phyloP scores from a whole-genome alignment of 2,329 filamentous ascomycete species.

The Neofusicoccum parvum region DNA sequence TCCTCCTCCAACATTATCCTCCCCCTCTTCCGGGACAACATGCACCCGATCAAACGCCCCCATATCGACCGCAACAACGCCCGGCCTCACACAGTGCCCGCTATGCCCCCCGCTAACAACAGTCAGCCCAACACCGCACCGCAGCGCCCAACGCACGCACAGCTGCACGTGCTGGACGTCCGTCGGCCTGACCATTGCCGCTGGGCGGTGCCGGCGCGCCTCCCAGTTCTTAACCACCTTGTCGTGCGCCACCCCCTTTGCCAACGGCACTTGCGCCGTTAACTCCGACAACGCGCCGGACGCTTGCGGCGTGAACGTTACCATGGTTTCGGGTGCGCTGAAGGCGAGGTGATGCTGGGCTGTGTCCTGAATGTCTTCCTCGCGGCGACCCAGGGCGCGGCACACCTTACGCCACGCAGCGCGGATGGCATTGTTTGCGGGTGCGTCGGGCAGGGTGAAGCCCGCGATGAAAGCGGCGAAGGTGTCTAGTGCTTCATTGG shows the following conservation, averaged over 20 bases:
- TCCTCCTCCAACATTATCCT: too few species aligned
- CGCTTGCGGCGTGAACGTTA: slow-evolving; percentile 52
- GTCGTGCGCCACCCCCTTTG: slow-evolving; percentile 25
- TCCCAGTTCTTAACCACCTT: slow-evolving; percentile 55
- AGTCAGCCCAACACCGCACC: slow-evolving; percentile 49
- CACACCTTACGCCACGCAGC: slow-evolving; percentile 56
- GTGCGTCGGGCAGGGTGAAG: slow-evolving; percentile 38
- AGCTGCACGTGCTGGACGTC: slow-evolving; percentile 53
- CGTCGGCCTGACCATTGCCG: slow-evolving; percentile 51
- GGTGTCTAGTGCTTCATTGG: slow-evolving; percentile 50
- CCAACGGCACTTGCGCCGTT: slow-evolving; percentile 43
- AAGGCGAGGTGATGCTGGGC: slow-evolving; percentile 57
- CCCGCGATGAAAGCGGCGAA: slow-evolving; percentile 59
- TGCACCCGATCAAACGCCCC: slow-evolving; percentile 55
- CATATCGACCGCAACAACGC: slow-evolving; percentile 63
- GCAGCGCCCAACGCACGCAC: slow-evolving; percentile 60
- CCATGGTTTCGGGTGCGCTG: slow-evolving; percentile 53
- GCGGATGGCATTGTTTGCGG: slow-evolving; percentile 36
- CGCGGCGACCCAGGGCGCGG: slow-evolving; percentile 48
- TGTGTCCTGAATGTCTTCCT: slow-evolving; percentile 38
- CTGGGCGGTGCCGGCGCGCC: slow-evolving; percentile 49
- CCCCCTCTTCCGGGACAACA: slow-evolving; percentile 36
- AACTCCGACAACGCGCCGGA: slow-evolving; percentile 49
- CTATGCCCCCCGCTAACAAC: slow-evolving; percentile 63
- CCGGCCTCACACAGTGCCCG: slow-evolving; percentile 58